Percentiles rank a stretch among this genome's conserved stretches.
These are phyloP conservation scores for Nemophila menziesii DNA, from an alignment of 257 asterid genomes.

Conservation along the genomic window DNA sequence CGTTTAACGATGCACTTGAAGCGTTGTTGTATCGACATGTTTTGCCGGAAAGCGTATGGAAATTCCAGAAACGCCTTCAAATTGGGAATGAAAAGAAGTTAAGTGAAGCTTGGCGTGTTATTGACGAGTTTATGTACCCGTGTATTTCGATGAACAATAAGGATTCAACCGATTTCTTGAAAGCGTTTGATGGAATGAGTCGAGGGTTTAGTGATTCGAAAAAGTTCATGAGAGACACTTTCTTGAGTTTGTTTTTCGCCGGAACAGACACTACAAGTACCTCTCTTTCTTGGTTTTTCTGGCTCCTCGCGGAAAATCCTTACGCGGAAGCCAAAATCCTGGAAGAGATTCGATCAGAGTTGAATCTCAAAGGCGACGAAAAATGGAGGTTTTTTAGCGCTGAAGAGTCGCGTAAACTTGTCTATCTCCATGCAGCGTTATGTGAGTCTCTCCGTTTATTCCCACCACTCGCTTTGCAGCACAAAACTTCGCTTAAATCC, in stretches of 20 bases:
- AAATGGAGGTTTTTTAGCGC: not conserved
- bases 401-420: not conserved
- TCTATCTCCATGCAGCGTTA: slow-evolving; percentile 1
- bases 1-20: not conserved
- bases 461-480: slow-evolving; percentile 3
- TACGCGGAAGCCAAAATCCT: not conserved
- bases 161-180: not conserved
- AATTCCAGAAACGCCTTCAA: not conserved
- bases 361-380: not conserved
- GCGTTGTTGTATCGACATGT: not conserved
- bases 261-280: slow-evolving; percentile 7
- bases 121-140: not conserved
- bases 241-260: slow-evolving; percentile 1
- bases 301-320: slow-evolving; percentile 3
- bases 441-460: not conserved
- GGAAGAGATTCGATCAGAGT: not conserved
- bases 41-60: not conserved
- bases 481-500: not conserved
- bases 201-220: not conserved
- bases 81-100: not conserved
- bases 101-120: not conserved
- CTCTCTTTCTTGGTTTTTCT: slow-evolving; percentile 6
- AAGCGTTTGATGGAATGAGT: not conserved
- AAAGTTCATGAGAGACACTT: slow-evolving; percentile 4
- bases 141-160: not conserved